Base-by-base conservation (phyloP, 768 basidiomycete species). In the Imleria badia region DNA sequence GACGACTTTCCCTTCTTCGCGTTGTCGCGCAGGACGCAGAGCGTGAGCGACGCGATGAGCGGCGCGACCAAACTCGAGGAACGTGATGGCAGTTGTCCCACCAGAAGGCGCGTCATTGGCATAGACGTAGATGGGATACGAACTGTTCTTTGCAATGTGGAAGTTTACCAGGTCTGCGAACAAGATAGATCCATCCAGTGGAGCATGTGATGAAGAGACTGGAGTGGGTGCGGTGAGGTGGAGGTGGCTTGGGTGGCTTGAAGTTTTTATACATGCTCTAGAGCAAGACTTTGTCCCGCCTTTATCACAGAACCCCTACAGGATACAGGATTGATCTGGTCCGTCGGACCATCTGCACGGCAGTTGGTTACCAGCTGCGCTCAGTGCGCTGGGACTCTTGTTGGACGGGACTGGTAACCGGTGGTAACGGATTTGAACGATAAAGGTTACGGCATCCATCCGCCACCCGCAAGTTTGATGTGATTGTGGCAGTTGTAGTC, bases 11-110 rank as follows among this genome's bases (percentile, higher is more conserved):
- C 66, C 65, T 33, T 68, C 63, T 1, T 45, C 0, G 8, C 65
- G 61, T 29, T 48, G 48, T n/a, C 56, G 54, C 7, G 48, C 53
- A 11, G 65, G 66, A 11, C 60, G 60, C 17, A 68, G n/a, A 11
- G 45, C 56, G 29, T 68, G 64, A 1, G 71, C 71, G 4, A 66
- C 62, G 19, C 73, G 66, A 39, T 73, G 70, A 40, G 61, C 58
- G 0, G 70, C 74, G n/a, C 62, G 67, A 48, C 56, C 63, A 3
- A 69, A 68, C 40, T 70, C 69, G 5, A 67, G 56, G 44, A 52
- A 61, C 0, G 56, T 45, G 23, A 70, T 60, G 13, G 61, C 35
- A 12, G 59, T 56, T 23, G 56, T 55, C 19, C n/a, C 35, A 20
- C 34, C n/a, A 47, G 40, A 62, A 15, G 19, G 14, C 29, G 43